Percentiles rank a stretch among this genome's conserved stretches.
These are phyloP conservation scores for Malus orientalis DNA, from an alignment of 306 rosid genomes.

Conservation along the genomic window DNA sequence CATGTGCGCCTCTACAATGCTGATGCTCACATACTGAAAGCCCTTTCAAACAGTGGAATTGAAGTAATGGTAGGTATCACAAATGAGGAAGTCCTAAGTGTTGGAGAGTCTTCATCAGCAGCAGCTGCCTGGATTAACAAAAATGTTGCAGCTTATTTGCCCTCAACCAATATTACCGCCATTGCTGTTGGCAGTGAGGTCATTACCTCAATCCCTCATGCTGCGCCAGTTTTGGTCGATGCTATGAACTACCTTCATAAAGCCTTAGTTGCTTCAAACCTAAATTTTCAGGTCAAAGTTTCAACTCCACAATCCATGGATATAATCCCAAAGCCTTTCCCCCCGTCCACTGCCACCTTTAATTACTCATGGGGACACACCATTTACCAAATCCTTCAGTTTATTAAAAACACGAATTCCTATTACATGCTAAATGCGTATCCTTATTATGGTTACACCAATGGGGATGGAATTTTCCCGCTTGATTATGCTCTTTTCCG, in stretches of 20 bases:
- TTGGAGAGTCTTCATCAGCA: conserved; percentile 65
- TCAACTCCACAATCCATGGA: conserved; percentile 87
- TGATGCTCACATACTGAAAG: conserved; percentile 62
- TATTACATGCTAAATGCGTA: conserved; percentile 70
- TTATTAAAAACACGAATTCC: conserved; percentile 66
- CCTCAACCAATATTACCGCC: conserved; percentile 77
- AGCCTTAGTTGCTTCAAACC: conserved; percentile 74
- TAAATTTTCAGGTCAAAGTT: conserved; percentile 63
- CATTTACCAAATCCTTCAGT: conserved; percentile 62
- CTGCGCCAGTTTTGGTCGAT: conserved; percentile 65
- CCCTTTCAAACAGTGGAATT: conserved; percentile 62
- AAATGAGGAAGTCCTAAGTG: conserved; percentile 61
- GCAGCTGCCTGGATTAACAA: conserved; percentile 84
- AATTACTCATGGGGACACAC: conserved; percentile 66
- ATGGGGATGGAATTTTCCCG: conserved; percentile 72
- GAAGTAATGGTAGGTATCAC: conserved; percentile 72
- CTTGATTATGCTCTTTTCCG: conserved; percentile 78
- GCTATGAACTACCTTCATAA: conserved; percentile 76
- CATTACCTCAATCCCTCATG: conserved; percentile 63
- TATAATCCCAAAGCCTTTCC: conserved; percentile 68
- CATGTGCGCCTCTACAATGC: conserved; percentile 77
- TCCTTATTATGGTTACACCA: conserved; percentile 66
- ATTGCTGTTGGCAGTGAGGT: conserved; percentile 89
- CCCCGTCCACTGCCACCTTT: conserved; percentile 78
- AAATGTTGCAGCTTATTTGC: conserved; percentile 73